A percentile compares a stretch with the other conserved stretches of the same genome.
These are phyloP conservation scores for Boletales sp. DNA, from an alignment of 768 basidiomycete genomes.

Conservation along the genomic window DNA sequence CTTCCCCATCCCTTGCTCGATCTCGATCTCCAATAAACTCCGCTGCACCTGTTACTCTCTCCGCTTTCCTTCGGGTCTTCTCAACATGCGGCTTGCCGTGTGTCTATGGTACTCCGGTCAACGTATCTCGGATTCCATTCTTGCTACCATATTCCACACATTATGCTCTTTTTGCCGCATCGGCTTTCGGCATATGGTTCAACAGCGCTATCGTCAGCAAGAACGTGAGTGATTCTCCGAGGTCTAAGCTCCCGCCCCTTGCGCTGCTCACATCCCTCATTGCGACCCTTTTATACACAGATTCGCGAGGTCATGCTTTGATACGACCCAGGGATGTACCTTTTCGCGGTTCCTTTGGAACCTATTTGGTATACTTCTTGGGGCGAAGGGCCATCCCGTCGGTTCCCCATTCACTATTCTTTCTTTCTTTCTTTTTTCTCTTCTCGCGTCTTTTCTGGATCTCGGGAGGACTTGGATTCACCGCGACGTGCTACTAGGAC, in stretches of 20 bases:
- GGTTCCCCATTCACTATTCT: not conserved
- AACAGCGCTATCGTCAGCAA: slow-evolving; percentile 64
- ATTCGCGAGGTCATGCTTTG: slow-evolving; percentile 53
- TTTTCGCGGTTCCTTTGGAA: not conserved
- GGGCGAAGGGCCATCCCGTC: not conserved
- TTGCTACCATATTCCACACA: slow-evolving; percentile 14
- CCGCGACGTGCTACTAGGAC: not conserved
- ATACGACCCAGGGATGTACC: slow-evolving; percentile 6
- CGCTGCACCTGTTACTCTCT: slow-evolving; percentile 6
- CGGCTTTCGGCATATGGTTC: not conserved
- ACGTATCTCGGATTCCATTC: slow-evolving; percentile 25
- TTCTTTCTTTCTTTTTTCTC: not conserved
- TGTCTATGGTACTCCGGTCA: slow-evolving; percentile 22
- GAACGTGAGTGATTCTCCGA: slow-evolving; percentile 50
- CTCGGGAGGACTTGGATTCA: not conserved
- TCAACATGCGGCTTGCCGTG: slow-evolving; percentile 13
- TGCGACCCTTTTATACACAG: slow-evolving; percentile 20
- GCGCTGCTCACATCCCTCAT: slow-evolving; percentile 1
- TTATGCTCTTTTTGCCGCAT: not conserved
- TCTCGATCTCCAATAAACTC: slow-evolving; percentile 17
- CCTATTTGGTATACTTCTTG: not conserved
- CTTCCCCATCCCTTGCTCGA: slow-evolving; percentile 12
- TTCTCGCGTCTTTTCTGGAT: not conserved
- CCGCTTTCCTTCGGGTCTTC: slow-evolving; percentile 2
- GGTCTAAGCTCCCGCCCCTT: not conserved